These are phyloP conservation scores for Salix caprea DNA, from an alignment of 345 rosid genomes.

Conservation along the genomic window DNA sequence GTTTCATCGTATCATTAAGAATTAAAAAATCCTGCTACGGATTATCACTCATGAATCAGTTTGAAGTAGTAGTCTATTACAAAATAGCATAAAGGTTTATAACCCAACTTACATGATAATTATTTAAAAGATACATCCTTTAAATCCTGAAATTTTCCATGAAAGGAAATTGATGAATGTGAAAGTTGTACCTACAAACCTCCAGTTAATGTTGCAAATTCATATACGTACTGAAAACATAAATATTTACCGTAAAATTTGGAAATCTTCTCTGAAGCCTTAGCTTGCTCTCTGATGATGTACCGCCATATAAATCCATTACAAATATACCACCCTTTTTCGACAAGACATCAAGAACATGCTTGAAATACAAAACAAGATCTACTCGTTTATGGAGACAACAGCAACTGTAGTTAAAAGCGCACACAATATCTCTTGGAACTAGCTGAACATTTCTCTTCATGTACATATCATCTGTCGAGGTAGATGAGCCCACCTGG, in stretches of 20 bases:
- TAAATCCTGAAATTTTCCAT: not conserved
- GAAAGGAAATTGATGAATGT: not conserved
- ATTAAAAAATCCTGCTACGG: not conserved
- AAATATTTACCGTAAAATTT: constrained; percentile 56
- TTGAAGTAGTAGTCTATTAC: not conserved
- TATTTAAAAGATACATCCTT: not conserved
- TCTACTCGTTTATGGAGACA: constrained; percentile 79
- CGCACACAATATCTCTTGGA: constrained; percentile 80
- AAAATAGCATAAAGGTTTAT: not conserved
- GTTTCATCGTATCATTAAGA: not conserved
- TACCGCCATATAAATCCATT: constrained; percentile 90
- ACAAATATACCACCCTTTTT: constrained; percentile 77
- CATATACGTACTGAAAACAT: not conserved
- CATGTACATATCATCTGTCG: constrained; percentile 18
- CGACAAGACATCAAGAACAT: constrained; percentile 57
- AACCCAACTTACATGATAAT: too few relatives aligned
- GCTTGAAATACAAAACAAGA: constrained; percentile 68
- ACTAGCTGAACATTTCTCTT: constrained; percentile 37
- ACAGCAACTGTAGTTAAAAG: constrained; percentile 91
- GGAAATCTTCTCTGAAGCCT: constrained; percentile 76
- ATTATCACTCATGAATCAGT: too few relatives aligned
- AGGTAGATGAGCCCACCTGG: constrained; percentile 13
- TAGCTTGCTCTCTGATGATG: constrained; percentile 71
- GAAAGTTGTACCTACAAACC: not conserved
- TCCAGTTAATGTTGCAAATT: not conserved